phyloP scores from a whole-genome alignment of 768 basidiomycete genomes.

The Solioccasus polychromus region DNA sequence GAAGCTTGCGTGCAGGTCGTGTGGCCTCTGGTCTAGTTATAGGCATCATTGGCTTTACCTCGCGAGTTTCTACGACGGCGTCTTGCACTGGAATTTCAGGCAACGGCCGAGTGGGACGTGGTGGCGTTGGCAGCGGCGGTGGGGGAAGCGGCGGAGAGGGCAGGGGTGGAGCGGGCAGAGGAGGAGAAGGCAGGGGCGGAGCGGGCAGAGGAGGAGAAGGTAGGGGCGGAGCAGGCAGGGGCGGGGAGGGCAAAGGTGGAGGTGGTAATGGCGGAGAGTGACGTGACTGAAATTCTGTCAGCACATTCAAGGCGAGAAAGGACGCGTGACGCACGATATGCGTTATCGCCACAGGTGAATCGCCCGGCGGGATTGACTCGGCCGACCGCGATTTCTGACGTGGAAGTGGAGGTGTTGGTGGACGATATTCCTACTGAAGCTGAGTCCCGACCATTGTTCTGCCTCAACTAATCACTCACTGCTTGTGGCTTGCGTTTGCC shows the following conservation, averaged over 20 bases:
- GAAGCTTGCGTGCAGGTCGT: constrained; percentile 29
- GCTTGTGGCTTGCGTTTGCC: constrained; percentile 26
- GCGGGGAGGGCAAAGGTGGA: constrained; percentile 8
- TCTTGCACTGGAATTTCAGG: constrained; percentile 30
- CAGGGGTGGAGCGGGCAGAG: constrained; percentile 1
- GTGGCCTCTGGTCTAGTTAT: constrained; percentile 19
- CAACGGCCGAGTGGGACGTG: constrained; percentile 26
- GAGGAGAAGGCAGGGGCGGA: constrained; percentile 7
- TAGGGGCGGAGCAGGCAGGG: constrained; percentile 1
- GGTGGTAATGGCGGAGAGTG: constrained; percentile 24
- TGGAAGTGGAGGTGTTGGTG: constrained; percentile 55
- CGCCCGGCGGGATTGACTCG: constrained; percentile 29
- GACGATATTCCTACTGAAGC: constrained; percentile 46
- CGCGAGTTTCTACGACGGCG: constrained; percentile 13
- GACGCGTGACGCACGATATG: constrained; percentile 22
- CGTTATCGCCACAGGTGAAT: constrained; percentile 28
- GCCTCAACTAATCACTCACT: constrained; percentile 17
- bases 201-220: constrained; percentile 10
- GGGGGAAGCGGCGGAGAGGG: constrained; percentile 25
- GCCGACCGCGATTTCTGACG: constrained; percentile 35
- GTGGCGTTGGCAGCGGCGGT: constrained; percentile 27
- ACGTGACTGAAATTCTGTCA: constrained; percentile 20
- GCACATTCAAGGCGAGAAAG: constrained; percentile 1
- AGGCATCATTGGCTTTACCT: constrained; percentile 11
- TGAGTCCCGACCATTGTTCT: constrained; percentile 1